Percentiles rank a stretch among this genome's conserved stretches.
Conservation (phyloP, 176 grass and related monocot genomes). For the Raddia guianensis region DNA sequence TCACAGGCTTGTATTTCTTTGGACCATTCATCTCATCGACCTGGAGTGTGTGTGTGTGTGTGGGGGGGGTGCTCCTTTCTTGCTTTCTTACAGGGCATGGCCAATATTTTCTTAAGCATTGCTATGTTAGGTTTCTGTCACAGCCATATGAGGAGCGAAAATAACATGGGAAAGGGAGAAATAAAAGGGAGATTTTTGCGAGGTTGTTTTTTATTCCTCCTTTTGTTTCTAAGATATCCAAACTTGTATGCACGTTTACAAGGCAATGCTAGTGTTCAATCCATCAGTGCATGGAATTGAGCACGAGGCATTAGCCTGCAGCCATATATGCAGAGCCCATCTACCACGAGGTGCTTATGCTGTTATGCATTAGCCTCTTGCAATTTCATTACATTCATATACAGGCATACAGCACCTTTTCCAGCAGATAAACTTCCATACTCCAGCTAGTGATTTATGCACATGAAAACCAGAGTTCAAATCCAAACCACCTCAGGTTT, state of each 20-base stretch:
- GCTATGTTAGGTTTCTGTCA: slow-evolving; percentile 42
- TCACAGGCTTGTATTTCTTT: slow-evolving; percentile 24
- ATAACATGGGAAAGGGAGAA: background rate
- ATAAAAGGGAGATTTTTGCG: background rate
- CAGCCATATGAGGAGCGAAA: slow-evolving; percentile 35
- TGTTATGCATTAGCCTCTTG: background rate
- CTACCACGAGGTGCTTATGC: slow-evolving; percentile 4
- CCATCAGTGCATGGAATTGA: slow-evolving; percentile 28
- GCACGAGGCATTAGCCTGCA: background rate
- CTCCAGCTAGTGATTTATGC: background rate
- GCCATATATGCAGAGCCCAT: slow-evolving; percentile 22
- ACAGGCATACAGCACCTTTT: background rate
- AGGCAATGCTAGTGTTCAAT: background rate
- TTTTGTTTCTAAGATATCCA: slow-evolving; percentile 17
- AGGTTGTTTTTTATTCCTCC: slow-evolving; percentile 25
- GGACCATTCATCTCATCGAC: slow-evolving; percentile 46
- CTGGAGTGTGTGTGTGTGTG: background rate
- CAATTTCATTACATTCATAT: background rate
- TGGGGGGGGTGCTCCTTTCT: slow-evolving; percentile 34
- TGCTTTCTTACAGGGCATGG: slow-evolving; percentile 33
- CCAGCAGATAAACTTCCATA: background rate
- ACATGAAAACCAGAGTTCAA: background rate
- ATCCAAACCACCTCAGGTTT: background rate
- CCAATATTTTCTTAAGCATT: slow-evolving; percentile 47
- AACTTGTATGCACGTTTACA: slow-evolving; percentile 24